Evolutionary conservation across 192 early-diverging fungal genomes (phyloP), one percentile per base, ranked within the genome.

Genomic region (Cetraspora pellucida): DNA sequence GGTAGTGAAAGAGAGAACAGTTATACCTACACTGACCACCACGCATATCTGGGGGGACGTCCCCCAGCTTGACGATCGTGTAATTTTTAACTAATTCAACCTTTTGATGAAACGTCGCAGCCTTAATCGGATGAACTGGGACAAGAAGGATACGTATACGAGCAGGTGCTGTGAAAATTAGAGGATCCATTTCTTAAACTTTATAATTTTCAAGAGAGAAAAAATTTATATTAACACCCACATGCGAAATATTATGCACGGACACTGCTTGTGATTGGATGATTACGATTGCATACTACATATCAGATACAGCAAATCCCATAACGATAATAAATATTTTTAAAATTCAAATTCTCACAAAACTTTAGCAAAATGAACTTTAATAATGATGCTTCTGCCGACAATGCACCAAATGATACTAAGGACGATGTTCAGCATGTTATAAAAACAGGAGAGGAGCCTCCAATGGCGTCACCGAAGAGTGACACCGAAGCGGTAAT

Each of bases 91-190:
- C 81, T 11, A 91, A 82, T 79, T 93, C 88, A 21, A 89, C 88
- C 79, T 91, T 87, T 43, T 82, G 85, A 64, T 81, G 85, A 68
- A 95, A 95, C 0, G 86, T 86, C 4, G 87, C 83, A 65, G 80
- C 82, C 66, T 86, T 89, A 55, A 93, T 85, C 78, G 85, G 88
- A 10, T 85, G 81, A 13, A 94, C 87, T 47, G 93, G 93, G 8
- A 93, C 91, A 19, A 95, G 79, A 23, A 95, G 72, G 11, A 95
- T 84, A 37, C 89, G 87, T 49, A 93, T 87, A 47, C 86, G 83
- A 27, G 83, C 82, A 37, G 83, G 84, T 17, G 85, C 67, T 16
- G 80, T 85, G n/a, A 89, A 83, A 79, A 87, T 81, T 61, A 86
- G 67, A 16, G 85, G 74, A 61, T 84, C 83, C 83, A 84, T 84